Evolutionary conservation across 2,329 filamentous ascomycete genomes (phyloP), one percentile per base, ranked within the genome.

Genomic region (Monilinia vaccinii-corymbosi): DNA sequence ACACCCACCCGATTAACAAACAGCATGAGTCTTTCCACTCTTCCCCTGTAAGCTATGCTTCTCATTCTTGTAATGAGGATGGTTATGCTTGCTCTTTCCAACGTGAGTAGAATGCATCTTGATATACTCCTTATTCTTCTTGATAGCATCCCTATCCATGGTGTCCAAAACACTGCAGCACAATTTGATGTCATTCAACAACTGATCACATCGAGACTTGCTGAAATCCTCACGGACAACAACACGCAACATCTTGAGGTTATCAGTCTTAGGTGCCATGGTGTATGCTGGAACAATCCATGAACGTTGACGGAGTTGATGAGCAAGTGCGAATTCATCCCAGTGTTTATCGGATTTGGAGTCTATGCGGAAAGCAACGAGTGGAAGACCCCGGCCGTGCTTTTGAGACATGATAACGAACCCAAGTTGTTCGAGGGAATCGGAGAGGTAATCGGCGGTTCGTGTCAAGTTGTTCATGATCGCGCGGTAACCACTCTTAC

Each of bases 271-370:
- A 13, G 67, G 67, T 14, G 93, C 93, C 93, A 97, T 97, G 44
- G 92, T 97, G 76, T 97, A 97, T 0, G 93, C 93, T 0, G 93
- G 93, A 0, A 97, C 89, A 34, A 97, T 88, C 93, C 93, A 97
- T 47, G 90, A 89, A 38, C 91, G 84, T 65, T 89, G 85, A 56
- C 93, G 87, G 31, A 97, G 82, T 73, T 91, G 88, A 71, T 96
- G 91, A 1, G 93, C 92, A 45, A 91, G 76, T 0, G 87, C 81
- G 63, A 91, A 92, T 73, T 92, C 88, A 69, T 91, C 87, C 68
- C 83, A 91, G 53, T 79, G 75, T 61, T 83, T 79, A 6, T 76
- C 75, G 7, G 77, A 71, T 44, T 79, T 76, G 34, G 81, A 77
- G 53, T 85, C 75, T 7, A 97, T 80, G 59, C 91, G 86, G 79